Base-by-base conservation (phyloP, 208 protist genomes). In the Leishmania lainsoni region DNA sequence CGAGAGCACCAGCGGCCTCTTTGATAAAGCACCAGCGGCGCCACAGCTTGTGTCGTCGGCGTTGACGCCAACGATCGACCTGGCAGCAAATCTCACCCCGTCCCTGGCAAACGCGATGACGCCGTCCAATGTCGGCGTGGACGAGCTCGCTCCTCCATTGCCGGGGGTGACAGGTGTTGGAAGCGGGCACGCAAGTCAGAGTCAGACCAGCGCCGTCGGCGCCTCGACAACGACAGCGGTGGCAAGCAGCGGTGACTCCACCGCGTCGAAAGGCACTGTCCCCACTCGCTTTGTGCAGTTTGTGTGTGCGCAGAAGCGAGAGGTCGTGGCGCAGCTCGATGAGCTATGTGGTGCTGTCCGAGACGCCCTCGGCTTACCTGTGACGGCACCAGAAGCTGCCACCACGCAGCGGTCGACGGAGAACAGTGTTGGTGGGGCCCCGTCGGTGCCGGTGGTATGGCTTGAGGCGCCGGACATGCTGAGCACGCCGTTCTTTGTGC, bases 401-500 rank as follows among this genome's bases (percentile, higher is more conserved):
- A 49, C 10, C 9, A 42, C 49, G 49, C 59, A 12, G 45, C 51
- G 51, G 56, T 35, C 54, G 35, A 65, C 32, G 35, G 35, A 66
- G 5, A 12, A 29, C 73, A 45, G 75, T 14, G 51, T 69, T 20
- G 51, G 39, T 8, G 75, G 45, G 8, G 58, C 49, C 4, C 16
- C 48, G 1, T 4, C 76, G 29, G 35, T 39, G 35, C 45, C 78
- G 52, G 8, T 71, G 16, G 82, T 86, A 32, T 68, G 74, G 32
- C 65, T 86, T n/a, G 82, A 86, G 78, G 39, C 51, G 63, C 58
- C 82, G 12, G 77, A 86, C 78, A 86, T 81, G 82, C 74, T 86
- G 32, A 73, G 63, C 78, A 86, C 80, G 42, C 82, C 82, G 6
- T 81, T 86, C 68, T 86, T 86, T 35, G 78, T 86, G 12, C 78